Evolutionary conservation across 2,329 filamentous ascomycete genomes (phyloP).

Genomic region (Hymenoscyphus occultus): DNA sequence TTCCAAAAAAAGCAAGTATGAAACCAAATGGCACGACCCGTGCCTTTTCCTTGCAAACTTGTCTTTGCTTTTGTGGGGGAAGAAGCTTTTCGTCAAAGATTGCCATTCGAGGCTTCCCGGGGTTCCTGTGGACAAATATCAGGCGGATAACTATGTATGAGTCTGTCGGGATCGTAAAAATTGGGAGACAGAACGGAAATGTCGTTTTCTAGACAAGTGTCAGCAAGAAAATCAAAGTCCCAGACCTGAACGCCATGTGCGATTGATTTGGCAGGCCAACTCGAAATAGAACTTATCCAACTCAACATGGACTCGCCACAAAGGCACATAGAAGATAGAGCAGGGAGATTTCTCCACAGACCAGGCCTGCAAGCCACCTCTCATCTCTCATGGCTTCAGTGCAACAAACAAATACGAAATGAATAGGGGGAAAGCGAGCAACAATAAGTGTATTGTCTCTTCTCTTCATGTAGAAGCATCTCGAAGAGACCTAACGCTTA

Average conservation of each 20-base stretch:
- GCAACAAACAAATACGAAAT: constrained; percentile 2
- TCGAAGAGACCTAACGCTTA: neutral
- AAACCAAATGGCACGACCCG: neutral
- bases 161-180: neutral
- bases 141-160: neutral
- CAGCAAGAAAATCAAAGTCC: neutral
- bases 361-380: constrained; percentile 9
- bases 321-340: neutral
- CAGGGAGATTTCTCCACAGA: constrained; percentile 6
- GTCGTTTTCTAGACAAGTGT: neutral
- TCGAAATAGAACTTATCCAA: neutral
- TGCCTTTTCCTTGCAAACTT: neutral
- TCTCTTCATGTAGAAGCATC: neutral
- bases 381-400: constrained; percentile 7
- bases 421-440: neutral
- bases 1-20: constrained; percentile 17
- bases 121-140: neutral
- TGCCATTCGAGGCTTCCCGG: neutral
- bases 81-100: neutral
- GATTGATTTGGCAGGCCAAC: neutral
- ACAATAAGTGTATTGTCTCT: neutral
- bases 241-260: neutral
- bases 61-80: neutral
- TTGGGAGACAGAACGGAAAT: neutral
- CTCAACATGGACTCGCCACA: constrained; percentile 2